Base-by-base conservation (phyloP, 2,329 filamentous ascomycete genomes). In the Metarhizium guizhouense region DNA sequence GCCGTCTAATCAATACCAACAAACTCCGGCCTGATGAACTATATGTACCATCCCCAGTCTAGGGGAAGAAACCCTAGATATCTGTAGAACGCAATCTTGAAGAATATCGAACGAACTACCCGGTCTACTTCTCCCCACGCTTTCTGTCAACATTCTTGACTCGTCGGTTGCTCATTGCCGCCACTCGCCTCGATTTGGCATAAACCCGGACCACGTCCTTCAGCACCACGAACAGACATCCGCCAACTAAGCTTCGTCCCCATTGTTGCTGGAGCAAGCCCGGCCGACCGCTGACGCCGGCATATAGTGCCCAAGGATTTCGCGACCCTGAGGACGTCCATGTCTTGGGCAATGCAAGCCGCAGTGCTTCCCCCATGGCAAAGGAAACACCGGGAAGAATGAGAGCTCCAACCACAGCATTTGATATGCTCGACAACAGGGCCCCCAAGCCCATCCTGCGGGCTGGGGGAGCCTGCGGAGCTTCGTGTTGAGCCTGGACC, bases 191-290 rank as follows among this genome's bases (percentile, higher is more conserved):
- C 67, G 84, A 84, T 70, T 86, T 87, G 60, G 79, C 76, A 64
- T 85, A 87, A 29, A 88, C 69, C 56, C 75, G 73, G 52, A 86
- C 72, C 3, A 75, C 76, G 62, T 88, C 84, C 69, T 93, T 94
- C 53, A 96, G 70, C 10, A 96, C 85, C 16, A 97, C 85, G 64
- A 93, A 96, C 20, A 95, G 72, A 67, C 90, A 94, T 0, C 94
- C 94, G 1, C 94, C 94, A 1, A 94, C 80, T 3, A 99, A 76
- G 64, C 89, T 96, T 55, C 94, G 80, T 1, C 91, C 94, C 90
- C 94, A 97, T 57, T 86, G 84, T 62, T 88, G 83, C 65, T 94
- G 88, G 36, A 99, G 70, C 30, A 97, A 75, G 0, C 88, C 86
- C 0, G 82, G 81, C 3, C 80, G 75, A 40, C 75, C 58, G 11